Conservation (phyloP, 768 basidiomycete genomes). For the Russula compacta region DNA sequence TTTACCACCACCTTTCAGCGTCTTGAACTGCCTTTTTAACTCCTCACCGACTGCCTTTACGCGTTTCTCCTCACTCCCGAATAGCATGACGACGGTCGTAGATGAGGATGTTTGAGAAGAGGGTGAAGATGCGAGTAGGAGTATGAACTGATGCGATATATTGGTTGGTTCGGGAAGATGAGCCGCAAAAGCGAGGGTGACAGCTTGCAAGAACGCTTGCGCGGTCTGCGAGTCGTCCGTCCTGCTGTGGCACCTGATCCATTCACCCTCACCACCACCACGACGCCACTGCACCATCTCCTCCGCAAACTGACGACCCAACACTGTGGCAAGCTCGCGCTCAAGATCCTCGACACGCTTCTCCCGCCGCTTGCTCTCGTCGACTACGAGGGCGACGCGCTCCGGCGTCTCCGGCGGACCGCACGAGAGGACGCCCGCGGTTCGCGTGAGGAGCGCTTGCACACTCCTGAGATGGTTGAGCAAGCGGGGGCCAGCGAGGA, state of each 20-base stretch:
- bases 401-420: slow-evolving; percentile 58
- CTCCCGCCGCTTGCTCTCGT: slow-evolving; percentile 55
- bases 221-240: slow-evolving; percentile 52
- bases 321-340: slow-evolving; percentile 44
- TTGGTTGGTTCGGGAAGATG: slow-evolving; percentile 19
- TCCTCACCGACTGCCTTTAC: slow-evolving; percentile 52
- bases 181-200: slow-evolving; percentile 40
- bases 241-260: slow-evolving; percentile 46
- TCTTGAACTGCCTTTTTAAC: slow-evolving; percentile 43
- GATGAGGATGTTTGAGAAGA: slow-evolving; percentile 43
- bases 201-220: slow-evolving; percentile 50
- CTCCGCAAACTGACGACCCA: slow-evolving; percentile 35
- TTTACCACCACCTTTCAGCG: slow-evolving; percentile 72
- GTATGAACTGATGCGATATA: slow-evolving; percentile 28
- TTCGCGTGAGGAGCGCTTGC: slow-evolving; percentile 44
- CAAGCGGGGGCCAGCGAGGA: slow-evolving; percentile 74
- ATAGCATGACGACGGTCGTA: slow-evolving; percentile 47
- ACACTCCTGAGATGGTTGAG: slow-evolving; percentile 50
- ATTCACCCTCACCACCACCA: slow-evolving; percentile 25
- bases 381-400: slow-evolving; percentile 56
- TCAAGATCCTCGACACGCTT: slow-evolving; percentile 66
- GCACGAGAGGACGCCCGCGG: slow-evolving; percentile 58
- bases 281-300: slow-evolving; percentile 27
- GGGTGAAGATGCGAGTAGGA: slow-evolving; percentile 56
- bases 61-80: slow-evolving; percentile 49